Base-by-base conservation (phyloP, 805 yeast genomes). In the Ogataea thermomethanolica region DNA sequence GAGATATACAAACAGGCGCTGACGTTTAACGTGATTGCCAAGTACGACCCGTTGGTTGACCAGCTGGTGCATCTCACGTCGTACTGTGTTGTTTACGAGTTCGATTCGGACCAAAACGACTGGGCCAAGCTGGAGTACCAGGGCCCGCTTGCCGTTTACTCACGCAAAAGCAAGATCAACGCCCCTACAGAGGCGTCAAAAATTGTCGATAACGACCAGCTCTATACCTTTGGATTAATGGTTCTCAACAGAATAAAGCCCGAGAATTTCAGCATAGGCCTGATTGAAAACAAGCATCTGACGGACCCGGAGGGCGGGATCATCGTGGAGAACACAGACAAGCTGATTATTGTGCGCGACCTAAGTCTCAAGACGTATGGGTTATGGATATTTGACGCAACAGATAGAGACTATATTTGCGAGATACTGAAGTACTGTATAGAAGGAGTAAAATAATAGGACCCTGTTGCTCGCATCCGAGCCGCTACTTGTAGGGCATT, bases 71-170 rank as follows among this genome's bases (percentile, higher is more conserved):
- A 77, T 53, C 74, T 79, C 37, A 76, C 90, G 2, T 78, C 90
- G 11, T 86, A 83, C 57, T 79, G 84, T 41, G 85, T 83, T 24
- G 69, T 83, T 12, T 84, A 83, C 59, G 75, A 78, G 54, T 84
- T 76, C 64, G 76, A 75, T 48, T 69, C 70, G 14, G 68, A 62
- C 7, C 62, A 63, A 23, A 79, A 75, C 47, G 84, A 80, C 50
- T 84, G 95, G 95, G 68, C 70, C 25, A 82, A 84, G 49, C 59
- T 76, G 15, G 89, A 83, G 25, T 80, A 66, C 51, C 84, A 78
- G 55, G 95, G 95, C 3, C 78, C 84, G 0, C 54, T 84, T 33
- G 80, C 85, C 0, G 67, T 84, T 22, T 84, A 84, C 54, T 58
- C 61, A 20, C 54, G 62, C 22, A 35, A 35, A 23, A 7, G 38